Base-by-base conservation (phyloP, 306 rosid genomes). In the Dalbergia cultrata region DNA sequence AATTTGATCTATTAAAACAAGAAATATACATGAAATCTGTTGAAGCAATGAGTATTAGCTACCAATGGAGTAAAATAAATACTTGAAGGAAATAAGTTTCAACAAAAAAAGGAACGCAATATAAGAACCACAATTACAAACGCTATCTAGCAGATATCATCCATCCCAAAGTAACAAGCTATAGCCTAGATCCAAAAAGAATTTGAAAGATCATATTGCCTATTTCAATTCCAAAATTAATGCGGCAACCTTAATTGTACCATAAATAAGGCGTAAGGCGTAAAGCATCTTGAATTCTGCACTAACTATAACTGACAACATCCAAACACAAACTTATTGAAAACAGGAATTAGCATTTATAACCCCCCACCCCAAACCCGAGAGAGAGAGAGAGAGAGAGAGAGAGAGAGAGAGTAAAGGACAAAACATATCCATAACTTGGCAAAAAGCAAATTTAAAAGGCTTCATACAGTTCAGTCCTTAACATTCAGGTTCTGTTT, bases 1-100 rank as follows among this genome's bases (percentile, higher is more conserved):
- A 96, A 85, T 83, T 88, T 93, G 75, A 93, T 82, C 99, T 96
- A 76, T 84, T 10, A 13, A 74, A 78, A 34, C 18, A 12, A 79
- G 62, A 79, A 17, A 41, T 14, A 6, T 5, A 50, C 60, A 54
- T 54, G 60, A 54, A 54, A 93, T 82, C 98, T 96, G 74, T 84
- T 11, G 10, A 73, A 78, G 21, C 26, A 9, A 79, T 52, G 79
- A n/a, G 35, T 13, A 70, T 35, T 16, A 83, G 57, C 77, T 1
- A 53, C 47, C 35, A n/a, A 37, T 67, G 11, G 44, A 58, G 17
- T 41, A 14, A 65, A 58, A 59, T 53, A 73, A 57, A 43, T 37
- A 57, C 13, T 47, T 22, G 56, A 47, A 50, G 6, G 52, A 76
- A 72, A 71, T 7, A 62, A 39, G 52, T 26, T 60, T 37, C n/a